Evolutionary conservation across 108 stramenopile species (phyloP), one percentile per base, ranked within the genome.

Genomic region (Nannochloropsis gaditana): DNA sequence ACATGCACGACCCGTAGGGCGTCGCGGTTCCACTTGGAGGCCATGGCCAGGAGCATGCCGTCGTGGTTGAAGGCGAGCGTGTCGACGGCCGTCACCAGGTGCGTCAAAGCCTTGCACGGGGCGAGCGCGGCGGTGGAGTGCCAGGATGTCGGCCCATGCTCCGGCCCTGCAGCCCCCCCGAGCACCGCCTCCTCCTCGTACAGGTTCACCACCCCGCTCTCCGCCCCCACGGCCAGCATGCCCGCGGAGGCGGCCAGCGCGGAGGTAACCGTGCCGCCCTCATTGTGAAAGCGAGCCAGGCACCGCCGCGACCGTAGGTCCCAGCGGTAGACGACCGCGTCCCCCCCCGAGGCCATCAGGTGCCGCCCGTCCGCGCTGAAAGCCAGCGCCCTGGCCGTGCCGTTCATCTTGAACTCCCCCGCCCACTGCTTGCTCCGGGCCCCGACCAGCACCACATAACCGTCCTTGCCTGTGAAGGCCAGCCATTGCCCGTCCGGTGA

Each of bases 201-300:
- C 10, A 98, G 83, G 84, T 97, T 97, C 45, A 97, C 98, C 31
- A 99, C 96, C 21, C 97, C 97, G 88, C 95, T 95, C 79, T 96
- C 95, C 41, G 93, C 92, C 42, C 97, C 97, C 1, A 97, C 97
- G n/a, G 97, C 95, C 41, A 94, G 80, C 45, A 89, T 83, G n/a
- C 85, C 82, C 44, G 81, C n/a, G 79, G 79, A 15, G 43, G 87
- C 88, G 9, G 95, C 92, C 84, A 97, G 80, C 45, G 93, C 93
- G 3, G 93, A 93, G 43, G 95, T 95, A 79, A 92, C 89, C 11
- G 96, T 96, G 31, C 96, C 93, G 83, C 96, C 98, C 86, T 96
- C 92, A 86, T 97, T 96, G 83, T 92, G 91, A 88, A 96, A 95
- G 45, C 95, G 93, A 47, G 92, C 93, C 9, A 95, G 88, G 82